phyloP scores from a whole-genome alignment of 768 basidiomycete genomes.

The Leccinum truebloodii region DNA sequence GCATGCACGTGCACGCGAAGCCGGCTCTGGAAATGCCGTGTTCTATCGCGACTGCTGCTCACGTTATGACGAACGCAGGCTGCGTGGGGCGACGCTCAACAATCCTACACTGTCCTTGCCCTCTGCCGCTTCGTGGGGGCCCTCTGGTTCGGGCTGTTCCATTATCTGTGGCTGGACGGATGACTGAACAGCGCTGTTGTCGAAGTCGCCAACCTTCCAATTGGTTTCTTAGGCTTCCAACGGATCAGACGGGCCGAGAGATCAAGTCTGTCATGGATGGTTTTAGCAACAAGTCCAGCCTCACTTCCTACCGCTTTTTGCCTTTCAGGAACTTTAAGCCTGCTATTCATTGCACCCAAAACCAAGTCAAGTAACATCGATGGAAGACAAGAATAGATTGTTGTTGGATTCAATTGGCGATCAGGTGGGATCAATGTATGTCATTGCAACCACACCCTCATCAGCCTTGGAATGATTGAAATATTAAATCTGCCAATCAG shows the following conservation, averaged over 20 bases:
- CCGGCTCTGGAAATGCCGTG: slow-evolving; percentile 41
- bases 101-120: slow-evolving; percentile 63
- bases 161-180: slow-evolving; percentile 30
- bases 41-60: slow-evolving; percentile 26
- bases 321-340: not conserved
- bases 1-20: slow-evolving; percentile 53
- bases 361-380: not conserved
- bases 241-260: not conserved
- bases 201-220: not conserved
- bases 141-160: slow-evolving; percentile 50
- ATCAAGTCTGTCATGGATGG: not conserved
- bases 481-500: not conserved
- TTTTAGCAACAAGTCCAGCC: not conserved
- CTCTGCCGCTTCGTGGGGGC: slow-evolving; percentile 58
- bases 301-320: not conserved
- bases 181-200: not conserved
- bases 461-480: not conserved
- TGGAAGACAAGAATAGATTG: not conserved
- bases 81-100: slow-evolving; percentile 50
- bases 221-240: not conserved
- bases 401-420: not conserved
- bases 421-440: not conserved
- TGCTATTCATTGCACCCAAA: not conserved
- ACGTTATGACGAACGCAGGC: slow-evolving; percentile 44
- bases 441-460: not conserved